These are phyloP conservation scores for Colletotrichum somersetense DNA, from an alignment of 2,329 filamentous ascomycete genomes.

Conservation along the genomic window DNA sequence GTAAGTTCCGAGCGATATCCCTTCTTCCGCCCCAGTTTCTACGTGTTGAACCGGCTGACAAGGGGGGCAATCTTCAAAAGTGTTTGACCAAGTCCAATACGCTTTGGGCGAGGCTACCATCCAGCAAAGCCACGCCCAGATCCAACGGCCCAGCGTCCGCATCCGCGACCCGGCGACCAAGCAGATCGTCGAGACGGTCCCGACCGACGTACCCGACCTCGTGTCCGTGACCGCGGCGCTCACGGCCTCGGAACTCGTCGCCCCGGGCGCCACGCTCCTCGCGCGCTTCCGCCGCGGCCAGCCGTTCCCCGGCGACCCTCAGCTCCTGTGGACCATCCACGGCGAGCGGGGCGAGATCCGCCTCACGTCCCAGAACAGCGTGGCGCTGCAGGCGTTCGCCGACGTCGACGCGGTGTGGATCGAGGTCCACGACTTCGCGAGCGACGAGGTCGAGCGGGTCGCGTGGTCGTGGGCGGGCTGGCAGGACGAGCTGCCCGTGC, in stretches of 20 bases:
- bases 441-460: conserved; percentile 57
- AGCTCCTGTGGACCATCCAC: conserved; percentile 62
- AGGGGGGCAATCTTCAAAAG: neutral
- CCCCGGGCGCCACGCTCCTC: conserved; percentile 55
- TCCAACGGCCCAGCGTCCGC: conserved; percentile 42
- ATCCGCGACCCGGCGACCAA: conserved; percentile 15
- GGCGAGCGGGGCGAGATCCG: conserved; percentile 65
- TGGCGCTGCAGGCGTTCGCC: conserved; percentile 46
- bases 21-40: too few relatives aligned
- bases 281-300: conserved; percentile 62
- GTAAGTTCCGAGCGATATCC: neutral
- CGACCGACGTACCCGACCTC: conserved; percentile 46
- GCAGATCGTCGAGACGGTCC: conserved; percentile 19
- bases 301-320: conserved; percentile 61
- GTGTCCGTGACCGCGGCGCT: conserved; percentile 54
- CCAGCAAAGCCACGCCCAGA: conserved; percentile 49
- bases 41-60: neutral
- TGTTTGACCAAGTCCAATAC: conserved; percentile 27
- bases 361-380: conserved; percentile 23
- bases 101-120: conserved; percentile 23
- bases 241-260: conserved; percentile 42
- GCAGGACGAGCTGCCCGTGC: conserved; percentile 59
- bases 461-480: conserved; percentile 60
- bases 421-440: conserved; percentile 64
- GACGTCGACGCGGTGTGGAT: conserved; percentile 58